A percentile compares a stretch with the other conserved stretches of the same genome.
Evolutionary conservation across 1,139 yeast species (phyloP).

Genomic region (Nakaseomyces nivariensis): DNA sequence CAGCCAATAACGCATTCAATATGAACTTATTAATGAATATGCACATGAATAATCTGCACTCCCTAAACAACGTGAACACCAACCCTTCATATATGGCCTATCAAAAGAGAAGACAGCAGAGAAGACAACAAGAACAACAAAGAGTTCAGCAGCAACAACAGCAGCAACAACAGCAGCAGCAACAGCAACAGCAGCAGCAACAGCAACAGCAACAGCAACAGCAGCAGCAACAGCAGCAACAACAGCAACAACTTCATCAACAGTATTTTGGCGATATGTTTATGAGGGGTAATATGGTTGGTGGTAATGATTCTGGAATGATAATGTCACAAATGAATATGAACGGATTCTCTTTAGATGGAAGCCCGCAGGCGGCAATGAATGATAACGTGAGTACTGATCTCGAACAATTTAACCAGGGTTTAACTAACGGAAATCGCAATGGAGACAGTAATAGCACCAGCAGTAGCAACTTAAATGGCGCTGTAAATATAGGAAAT

Average conservation of each 20-base stretch:
- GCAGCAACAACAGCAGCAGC: background rate
- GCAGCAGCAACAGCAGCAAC: background rate
- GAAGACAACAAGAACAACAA: background rate
- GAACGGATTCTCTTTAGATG: background rate
- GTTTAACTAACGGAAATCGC: background rate
- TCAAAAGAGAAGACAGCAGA: conserved; percentile 1
- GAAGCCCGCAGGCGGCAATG: conserved; percentile 2
- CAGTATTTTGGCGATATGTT: conserved; percentile 2
- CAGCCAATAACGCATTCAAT: conserved; percentile 1
- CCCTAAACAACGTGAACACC: background rate
- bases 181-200: background rate
- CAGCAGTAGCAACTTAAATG: background rate
- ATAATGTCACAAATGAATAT: conserved; percentile 1
- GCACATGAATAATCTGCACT: conserved; percentile 2
- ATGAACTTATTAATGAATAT: conserved; percentile 1
- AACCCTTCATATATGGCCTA: conserved; percentile 3
- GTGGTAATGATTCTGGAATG: conserved; percentile 1
- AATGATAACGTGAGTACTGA: background rate
- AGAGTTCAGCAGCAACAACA: background rate
- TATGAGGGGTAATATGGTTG: background rate
- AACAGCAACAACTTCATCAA: conserved; percentile 2
- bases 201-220: background rate
- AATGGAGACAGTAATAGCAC: background rate
- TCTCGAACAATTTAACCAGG: background rate
- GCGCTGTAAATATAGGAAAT: background rate